Base-by-base conservation (phyloP, 1,284 basidiomycete genomes). In the Erythrobasidium hasegawianum region DNA sequence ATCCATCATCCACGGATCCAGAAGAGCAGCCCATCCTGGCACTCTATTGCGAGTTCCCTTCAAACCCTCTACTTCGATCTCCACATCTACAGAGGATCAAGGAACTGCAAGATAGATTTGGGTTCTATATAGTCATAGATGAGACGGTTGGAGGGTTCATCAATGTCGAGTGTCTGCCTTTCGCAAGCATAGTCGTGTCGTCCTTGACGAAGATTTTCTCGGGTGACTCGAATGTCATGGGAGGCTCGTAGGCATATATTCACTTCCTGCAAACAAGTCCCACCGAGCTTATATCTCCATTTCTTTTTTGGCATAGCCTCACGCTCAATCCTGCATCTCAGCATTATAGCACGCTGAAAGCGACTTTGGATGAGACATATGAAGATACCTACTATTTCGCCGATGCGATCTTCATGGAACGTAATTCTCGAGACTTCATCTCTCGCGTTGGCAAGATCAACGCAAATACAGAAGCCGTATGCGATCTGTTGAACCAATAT, bases 91-190 rank as follows among this genome's bases (percentile, higher is more conserved):
- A 82, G n/a, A 83, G 86, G 11, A 80, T 99, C 20, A 83, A 92
- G 56, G 75, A 80, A 18, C 81, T 99, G 9, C 94, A 95, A 0
- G 90, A 97, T 77, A 84, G 88, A 76, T 87, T 93, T 74, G 85
- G 87, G 49, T 97, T 97, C 77, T 78, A 92, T 29, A 83, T 98
- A 59, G 86, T 97, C 18, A 81, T 98, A 29, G 95, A 99, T 76
- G 96, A 98, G 76, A 97, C 93, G 1, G 85, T 99, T 58, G 95
- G 95, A 33, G 97, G 94, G 77, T 95, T 96, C 73, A 84, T 92
- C 71, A 98, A 98, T 72, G 92, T 98, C 52, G 88, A 96, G 73
- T 89, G 96, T 4, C 80, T 96, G 2, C 87, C 87, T 2, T 90
- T 86, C 71, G 90, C 88, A 1, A 96, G 98, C 78, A 84, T 98